These are phyloP conservation scores for Pichia manshurica DNA, from an alignment of 805 yeast genomes.

Conservation along the genomic window DNA sequence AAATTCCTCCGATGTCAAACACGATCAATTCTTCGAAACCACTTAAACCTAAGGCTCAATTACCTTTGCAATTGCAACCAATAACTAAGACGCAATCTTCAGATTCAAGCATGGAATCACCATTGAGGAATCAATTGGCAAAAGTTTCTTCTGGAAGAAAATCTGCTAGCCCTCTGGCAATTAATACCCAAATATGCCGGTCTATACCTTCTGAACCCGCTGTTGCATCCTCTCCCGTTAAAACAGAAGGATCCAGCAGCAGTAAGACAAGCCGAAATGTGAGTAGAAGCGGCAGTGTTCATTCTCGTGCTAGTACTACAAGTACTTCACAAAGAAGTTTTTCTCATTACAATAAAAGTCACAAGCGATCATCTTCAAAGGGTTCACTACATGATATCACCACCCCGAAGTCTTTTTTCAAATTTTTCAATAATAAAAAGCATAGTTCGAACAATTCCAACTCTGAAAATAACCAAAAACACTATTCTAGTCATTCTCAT, in stretches of 20 bases:
- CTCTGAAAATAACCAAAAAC: background rate
- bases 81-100: background rate
- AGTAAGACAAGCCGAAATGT: background rate
- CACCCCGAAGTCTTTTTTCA: slow-evolving; percentile 28
- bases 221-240: background rate
- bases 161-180: background rate
- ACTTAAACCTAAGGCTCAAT: background rate
- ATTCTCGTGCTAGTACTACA: slow-evolving; percentile 5
- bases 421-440: slow-evolving; percentile 22
- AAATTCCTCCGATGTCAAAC: slow-evolving; percentile 8
- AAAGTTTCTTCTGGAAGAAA: background rate
- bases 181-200: background rate
- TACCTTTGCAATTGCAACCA: background rate
- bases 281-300: slow-evolving; percentile 9
- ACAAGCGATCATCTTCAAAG: slow-evolving; percentile 25
- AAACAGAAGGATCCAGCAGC: background rate
- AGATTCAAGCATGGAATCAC: slow-evolving; percentile 3
- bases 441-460: slow-evolving; percentile 1
- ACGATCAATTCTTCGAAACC: background rate
- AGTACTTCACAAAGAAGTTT: background rate
- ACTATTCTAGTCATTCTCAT: background rate
- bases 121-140: no score
- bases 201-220: no score
- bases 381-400: slow-evolving; percentile 26
- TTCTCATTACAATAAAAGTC: slow-evolving; percentile 22